phyloP scores from a whole-genome alignment of 1,284 basidiomycete species.

The Cystobasidiaceae sp. region DNA sequence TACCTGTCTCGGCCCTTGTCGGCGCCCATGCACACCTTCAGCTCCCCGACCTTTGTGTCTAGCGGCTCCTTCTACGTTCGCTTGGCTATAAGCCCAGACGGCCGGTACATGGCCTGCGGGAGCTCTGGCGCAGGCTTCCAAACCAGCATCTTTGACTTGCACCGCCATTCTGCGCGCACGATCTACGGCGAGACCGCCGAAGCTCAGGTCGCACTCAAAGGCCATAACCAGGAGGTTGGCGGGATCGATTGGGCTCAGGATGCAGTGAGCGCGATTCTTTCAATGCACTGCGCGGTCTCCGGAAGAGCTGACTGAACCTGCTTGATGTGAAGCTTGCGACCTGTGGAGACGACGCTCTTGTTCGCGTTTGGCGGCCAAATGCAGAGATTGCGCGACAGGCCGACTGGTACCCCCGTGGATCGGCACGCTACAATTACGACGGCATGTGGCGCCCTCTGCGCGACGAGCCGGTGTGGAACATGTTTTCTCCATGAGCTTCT shows the following conservation, averaged over 20 bases:
- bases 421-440: background rate
- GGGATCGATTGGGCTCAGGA: slow-evolving; percentile 38
- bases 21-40: slow-evolving; percentile 32
- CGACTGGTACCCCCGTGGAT: background rate
- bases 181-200: slow-evolving; percentile 21
- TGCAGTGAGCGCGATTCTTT: background rate
- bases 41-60: slow-evolving; percentile 12
- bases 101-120: slow-evolving; percentile 38
- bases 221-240: slow-evolving; percentile 37
- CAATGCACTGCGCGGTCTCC: background rate
- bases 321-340: slow-evolving; percentile 31
- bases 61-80: slow-evolving; percentile 39
- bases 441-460: too few relatives aligned
- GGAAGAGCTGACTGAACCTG: background rate
- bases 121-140: slow-evolving; percentile 22
- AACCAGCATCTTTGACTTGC: slow-evolving; percentile 15
- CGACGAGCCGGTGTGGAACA: too few relatives aligned
- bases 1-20: slow-evolving; percentile 34
- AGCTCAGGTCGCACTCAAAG: slow-evolving; percentile 22
- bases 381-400: background rate
- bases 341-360: slow-evolving; percentile 37
- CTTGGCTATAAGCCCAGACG: slow-evolving; percentile 38
- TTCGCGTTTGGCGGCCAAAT: slow-evolving; percentile 36
- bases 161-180: background rate
- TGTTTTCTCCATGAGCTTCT: too few relatives aligned